A percentile compares a stretch with the other conserved stretches of the same genome.
Evolutionary conservation across 2,329 filamentous ascomycete species (phyloP).

Genomic region (Fusarium globosum): DNA sequence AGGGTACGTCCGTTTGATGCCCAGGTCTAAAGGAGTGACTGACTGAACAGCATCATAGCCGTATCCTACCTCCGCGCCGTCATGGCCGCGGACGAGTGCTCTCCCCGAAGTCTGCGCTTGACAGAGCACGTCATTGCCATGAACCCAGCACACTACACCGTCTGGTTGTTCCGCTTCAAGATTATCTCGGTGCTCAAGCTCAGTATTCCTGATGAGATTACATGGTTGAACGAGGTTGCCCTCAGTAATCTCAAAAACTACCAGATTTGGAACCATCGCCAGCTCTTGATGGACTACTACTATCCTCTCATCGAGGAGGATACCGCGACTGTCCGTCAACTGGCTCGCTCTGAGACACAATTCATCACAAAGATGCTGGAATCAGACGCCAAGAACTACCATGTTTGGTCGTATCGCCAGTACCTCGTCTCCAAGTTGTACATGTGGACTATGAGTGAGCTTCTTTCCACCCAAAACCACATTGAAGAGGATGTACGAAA

Average conservation of each 20-base stretch:
- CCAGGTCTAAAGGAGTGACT: conserved; percentile 27
- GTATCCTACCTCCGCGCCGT: conserved; percentile 93
- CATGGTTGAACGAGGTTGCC: conserved; percentile 87
- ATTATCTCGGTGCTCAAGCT: conserved; percentile 76
- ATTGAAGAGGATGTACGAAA: conserved; percentile 87
- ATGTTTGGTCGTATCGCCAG: conserved; percentile 97
- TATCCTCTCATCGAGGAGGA: conserved; percentile 68
- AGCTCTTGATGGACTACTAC: conserved; percentile 71
- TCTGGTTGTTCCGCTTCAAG: conserved; percentile 94
- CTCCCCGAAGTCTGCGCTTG: conserved; percentile 79
- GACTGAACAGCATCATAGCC: conserved; percentile 59
- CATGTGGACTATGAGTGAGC: conserved; percentile 77
- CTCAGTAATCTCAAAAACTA: conserved; percentile 95
- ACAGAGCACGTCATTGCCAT: conserved; percentile 91
- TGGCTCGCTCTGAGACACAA: conserved; percentile 73
- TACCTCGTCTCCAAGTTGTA: conserved; percentile 73
- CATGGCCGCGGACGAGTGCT: conserved; percentile 90
- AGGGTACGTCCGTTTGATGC: conserved; percentile 62
- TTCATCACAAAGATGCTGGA: conserved; percentile 86
- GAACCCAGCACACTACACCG: conserved; percentile 98
- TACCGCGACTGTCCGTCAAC: conserved; percentile 63
- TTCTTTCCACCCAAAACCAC: conserved; percentile 76
- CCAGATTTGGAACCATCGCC: conserved; percentile 90
- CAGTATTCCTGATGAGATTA: conserved; percentile 76
- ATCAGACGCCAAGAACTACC: conserved; percentile 95